These are phyloP conservation scores for Heterobasidion irregulare DNA, from an alignment of 1,284 basidiomycete species.

Conservation along the genomic window DNA sequence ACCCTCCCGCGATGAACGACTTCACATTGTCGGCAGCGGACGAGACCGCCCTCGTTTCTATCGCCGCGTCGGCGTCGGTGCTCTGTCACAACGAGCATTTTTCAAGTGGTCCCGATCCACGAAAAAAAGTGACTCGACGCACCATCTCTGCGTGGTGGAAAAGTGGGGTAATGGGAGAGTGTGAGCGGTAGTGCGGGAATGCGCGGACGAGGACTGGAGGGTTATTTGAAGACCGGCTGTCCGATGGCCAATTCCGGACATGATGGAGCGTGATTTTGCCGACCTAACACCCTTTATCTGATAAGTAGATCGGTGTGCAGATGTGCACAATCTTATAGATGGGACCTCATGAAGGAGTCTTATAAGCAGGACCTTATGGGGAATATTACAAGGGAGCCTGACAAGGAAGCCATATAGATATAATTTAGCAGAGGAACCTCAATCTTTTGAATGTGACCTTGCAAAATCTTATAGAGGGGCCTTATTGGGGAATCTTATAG, in stretches of 20 bases:
- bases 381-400: too few relatives aligned
- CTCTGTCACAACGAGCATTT: neutral
- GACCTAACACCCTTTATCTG: neutral
- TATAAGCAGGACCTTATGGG: too few relatives aligned
- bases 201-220: too few relatives aligned
- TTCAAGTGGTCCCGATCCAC: neutral
- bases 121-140: neutral
- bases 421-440: too few relatives aligned
- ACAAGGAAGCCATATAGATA: too few relatives aligned
- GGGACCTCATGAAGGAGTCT: too few relatives aligned
- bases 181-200: too few relatives aligned
- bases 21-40: slow-evolving; percentile 58
- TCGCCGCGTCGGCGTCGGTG: neutral
- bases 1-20: slow-evolving; percentile 86
- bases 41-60: slow-evolving; percentile 14
- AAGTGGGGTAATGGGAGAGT: neutral
- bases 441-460: too few relatives aligned
- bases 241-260: neutral
- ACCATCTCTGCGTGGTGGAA: neutral
- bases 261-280: neutral
- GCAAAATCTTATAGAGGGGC: too few relatives aligned
- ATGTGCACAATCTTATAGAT: too few relatives aligned
- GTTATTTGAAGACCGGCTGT: neutral
- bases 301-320: too few relatives aligned
- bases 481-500: too few relatives aligned